phyloP scores from a whole-genome alignment of 2,329 filamentous ascomycete genomes.

The Zymoseptoria brevis region DNA sequence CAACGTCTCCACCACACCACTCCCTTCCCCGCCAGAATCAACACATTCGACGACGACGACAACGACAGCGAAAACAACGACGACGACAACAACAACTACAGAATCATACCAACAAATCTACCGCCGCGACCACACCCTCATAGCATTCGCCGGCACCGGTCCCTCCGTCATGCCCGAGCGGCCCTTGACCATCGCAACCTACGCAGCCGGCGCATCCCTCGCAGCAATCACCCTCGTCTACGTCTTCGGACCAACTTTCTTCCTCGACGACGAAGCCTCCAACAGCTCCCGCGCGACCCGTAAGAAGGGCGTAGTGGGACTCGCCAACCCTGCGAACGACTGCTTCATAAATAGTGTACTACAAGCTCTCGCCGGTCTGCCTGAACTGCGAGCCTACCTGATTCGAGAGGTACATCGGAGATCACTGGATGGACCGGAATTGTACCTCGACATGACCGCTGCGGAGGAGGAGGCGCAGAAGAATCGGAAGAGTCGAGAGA shows the following conservation, averaged over 20 bases:
- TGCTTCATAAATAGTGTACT: slow-evolving; percentile 84
- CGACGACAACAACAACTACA: background rate
- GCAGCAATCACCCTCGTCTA: slow-evolving; percentile 93
- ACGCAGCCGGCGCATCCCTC: slow-evolving; percentile 90
- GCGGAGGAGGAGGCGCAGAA: slow-evolving; percentile 50
- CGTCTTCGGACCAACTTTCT: slow-evolving; percentile 95
- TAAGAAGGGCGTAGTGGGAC: slow-evolving; percentile 81
- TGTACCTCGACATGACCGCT: slow-evolving; percentile 58
- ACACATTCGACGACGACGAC: background rate
- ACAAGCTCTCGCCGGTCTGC: slow-evolving; percentile 83
- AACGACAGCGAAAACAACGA: background rate
- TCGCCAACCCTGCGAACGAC: slow-evolving; percentile 83
- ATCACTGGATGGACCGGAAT: slow-evolving; percentile 64
- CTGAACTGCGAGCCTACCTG: slow-evolving; percentile 81
- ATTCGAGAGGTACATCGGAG: slow-evolving; percentile 85
- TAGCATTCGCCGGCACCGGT: slow-evolving; percentile 25
- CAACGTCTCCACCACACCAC: background rate
- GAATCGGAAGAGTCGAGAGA: slow-evolving; percentile 33
- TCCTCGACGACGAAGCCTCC: slow-evolving; percentile 73
- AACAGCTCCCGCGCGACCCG: slow-evolving; percentile 50
- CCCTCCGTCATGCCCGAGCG: slow-evolving; percentile 63
- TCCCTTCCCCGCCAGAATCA: background rate
- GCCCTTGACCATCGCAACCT: slow-evolving; percentile 74
- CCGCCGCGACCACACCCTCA: slow-evolving; percentile 13
- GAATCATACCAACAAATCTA: background rate